Base-by-base conservation (phyloP, 2,329 filamentous ascomycete species). In the Ascochyta fabae region DNA sequence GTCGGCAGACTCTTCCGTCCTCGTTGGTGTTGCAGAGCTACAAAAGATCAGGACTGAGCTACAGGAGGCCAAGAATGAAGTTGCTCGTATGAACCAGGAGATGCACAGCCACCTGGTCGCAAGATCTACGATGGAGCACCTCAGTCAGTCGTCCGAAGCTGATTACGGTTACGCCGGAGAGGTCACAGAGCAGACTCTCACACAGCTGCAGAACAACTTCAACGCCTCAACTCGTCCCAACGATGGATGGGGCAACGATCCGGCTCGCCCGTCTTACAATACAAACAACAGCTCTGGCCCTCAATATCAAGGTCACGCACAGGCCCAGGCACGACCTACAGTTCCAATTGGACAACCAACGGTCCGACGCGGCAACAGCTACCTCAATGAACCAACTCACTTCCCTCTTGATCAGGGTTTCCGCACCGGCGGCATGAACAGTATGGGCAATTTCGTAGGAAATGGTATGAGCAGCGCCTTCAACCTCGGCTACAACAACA, bases 51-150 rank as follows among this genome's bases (percentile, higher is more conserved):
- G 89, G 78, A 76, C 87, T 48, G 86, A 92, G 75, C 83, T 94
- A 47, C 87, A 88, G 39, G 82, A 86, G 58, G 89, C 90, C 33
- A 86, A 89, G 57, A 86, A 81, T 70, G 84, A 88, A 67, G 90
- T 93, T 67, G 84, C 83, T 41, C 87, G 85, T 53, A 86, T 92
- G 70, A 88, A 90, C 54, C 83, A 90, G 49, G 88, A 92, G 76
- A 81, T 91, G 57, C 82, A 86, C 35, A 85, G 89, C 60, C 86
- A 81, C 23, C 86, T 86, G 27, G 82, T 86, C 52, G 79, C 80
- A 31, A 86, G 85, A 65, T 79, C 84, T 48, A 88, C 85, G 10
- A 77, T 84, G 50, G 84, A 86, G 43, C 83, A 85, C 63, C 78
- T 84, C 48, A 80, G 81, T n/a, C 76, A 79, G 56, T 75, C 78